Evolutionary conservation across 257 asterid genomes (phyloP).

Genomic region (Ehretia macrophylla): DNA sequence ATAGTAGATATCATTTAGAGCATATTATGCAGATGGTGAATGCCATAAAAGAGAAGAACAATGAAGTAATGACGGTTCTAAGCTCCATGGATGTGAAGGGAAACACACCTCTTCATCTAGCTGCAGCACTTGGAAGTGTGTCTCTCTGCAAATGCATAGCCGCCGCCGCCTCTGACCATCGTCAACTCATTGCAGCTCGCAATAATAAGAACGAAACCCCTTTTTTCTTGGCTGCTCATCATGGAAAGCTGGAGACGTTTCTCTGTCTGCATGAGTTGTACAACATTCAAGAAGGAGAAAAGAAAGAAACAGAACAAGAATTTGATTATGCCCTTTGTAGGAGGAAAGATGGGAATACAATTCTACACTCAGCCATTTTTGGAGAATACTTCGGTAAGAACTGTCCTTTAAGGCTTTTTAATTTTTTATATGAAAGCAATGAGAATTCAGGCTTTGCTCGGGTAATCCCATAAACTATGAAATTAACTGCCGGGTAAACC

Average conservation of each 20-base stretch:
- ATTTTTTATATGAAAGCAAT: no score
- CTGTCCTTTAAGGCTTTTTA: not conserved
- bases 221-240: slow-evolving; percentile 40
- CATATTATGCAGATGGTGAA: slow-evolving; percentile 19
- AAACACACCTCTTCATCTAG: slow-evolving; percentile 48
- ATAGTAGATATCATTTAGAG: not conserved
- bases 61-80: not conserved
- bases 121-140: slow-evolving; percentile 39
- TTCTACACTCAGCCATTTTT: slow-evolving; percentile 35
- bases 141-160: slow-evolving; percentile 19
- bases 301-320: not conserved
- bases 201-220: slow-evolving; percentile 43
- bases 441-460: no score
- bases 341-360: slow-evolving; percentile 35
- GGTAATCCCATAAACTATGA: no score
- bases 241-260: slow-evolving; percentile 29
- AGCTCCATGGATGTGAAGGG: slow-evolving; percentile 22
- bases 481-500: no score
- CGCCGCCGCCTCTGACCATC: not conserved
- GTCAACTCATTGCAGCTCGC: slow-evolving; percentile 16
- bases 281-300: slow-evolving; percentile 4
- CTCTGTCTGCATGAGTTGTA: slow-evolving; percentile 13
- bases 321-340: slow-evolving; percentile 23
- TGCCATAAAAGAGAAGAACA: not conserved
- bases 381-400: slow-evolving; percentile 43